Evolutionary conservation across 352 stramenopile species (phyloP), one percentile per base, ranked within the genome.

Genomic region (Pythium pyrilobum): DNA sequence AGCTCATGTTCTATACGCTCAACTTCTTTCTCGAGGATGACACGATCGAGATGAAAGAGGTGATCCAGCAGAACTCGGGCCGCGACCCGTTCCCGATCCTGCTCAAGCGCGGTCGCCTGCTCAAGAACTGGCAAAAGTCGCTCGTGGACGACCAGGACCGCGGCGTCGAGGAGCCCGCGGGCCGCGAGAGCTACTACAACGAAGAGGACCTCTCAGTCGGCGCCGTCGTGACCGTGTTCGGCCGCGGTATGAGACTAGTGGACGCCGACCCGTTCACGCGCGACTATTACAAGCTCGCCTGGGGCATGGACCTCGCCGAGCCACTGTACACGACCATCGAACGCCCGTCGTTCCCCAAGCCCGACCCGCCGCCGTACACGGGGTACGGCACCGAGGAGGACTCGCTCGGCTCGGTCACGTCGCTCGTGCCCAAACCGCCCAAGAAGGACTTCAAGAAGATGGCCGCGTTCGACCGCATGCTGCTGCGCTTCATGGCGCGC

Each of bases 21-120:
- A 74, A 87, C 56, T 96, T 87, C 56, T 96, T 93, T 57, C 64
- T 97, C 13, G 81, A 87, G 59, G 89, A 97, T 51, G 82, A 95
- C 61, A 94, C 84, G 48, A 71, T 96, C 52, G 84, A 97, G 62
- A 87, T 96, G 65, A 89, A 89, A 37, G 87, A 96, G 61, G 67
- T 89, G 5, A 64, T 72, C n/a, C 71, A 72, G 33, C 62, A 68
- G 12, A 96, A 96, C 55, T 92, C 86, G 21, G 87, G 86, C 1
- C 69, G 82, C 25, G 83, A 95, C 40, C 77, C 69, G 64, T 94
- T 92, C 65, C 75, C 77, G n/a, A 52, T 86, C 29, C 67, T 94
- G 25, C 67, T 95, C 24, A 79, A 72, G 27, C 80, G 84, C 42
- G 65, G 46, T 20, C 74, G 73, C 9, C 56, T 92, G 21, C 66